Conservation (phyloP, 176 grass and related monocot species). For the Olyra latifolia region DNA sequence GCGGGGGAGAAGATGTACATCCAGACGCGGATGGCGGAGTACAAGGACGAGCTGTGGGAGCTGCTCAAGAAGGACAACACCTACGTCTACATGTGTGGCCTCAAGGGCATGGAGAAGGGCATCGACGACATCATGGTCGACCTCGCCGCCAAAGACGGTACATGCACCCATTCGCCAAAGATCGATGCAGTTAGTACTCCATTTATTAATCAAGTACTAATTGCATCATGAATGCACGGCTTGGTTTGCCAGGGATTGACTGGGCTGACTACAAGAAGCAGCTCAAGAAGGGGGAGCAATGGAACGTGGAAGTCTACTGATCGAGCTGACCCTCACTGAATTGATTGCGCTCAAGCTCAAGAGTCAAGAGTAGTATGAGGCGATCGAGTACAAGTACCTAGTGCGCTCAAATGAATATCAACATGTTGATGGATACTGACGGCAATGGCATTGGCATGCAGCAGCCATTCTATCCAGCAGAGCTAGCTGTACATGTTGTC, state of each 20-base stretch:
- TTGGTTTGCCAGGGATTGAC: slow-evolving; percentile 49
- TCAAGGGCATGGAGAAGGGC: slow-evolving; percentile 99
- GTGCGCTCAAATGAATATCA: too few relatives aligned
- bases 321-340: not conserved
- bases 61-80: slow-evolving; percentile 97
- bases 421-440: too few relatives aligned
- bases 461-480: too few relatives aligned
- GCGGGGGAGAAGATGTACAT: slow-evolving; percentile 99
- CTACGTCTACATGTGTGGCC: slow-evolving; percentile 86
- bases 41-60: slow-evolving; percentile 81
- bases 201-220: too few relatives aligned
- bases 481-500: too few relatives aligned
- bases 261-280: slow-evolving; percentile 81
- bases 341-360: not conserved
- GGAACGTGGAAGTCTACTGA: slow-evolving; percentile 98
- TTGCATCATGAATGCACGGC: too few relatives aligned
- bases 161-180: too few relatives aligned
- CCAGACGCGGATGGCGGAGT: slow-evolving; percentile 93
- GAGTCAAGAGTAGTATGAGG: not conserved
- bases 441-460: too few relatives aligned
- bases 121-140: slow-evolving; percentile 88
- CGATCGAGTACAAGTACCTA: not conserved
- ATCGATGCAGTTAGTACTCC: too few relatives aligned
- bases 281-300: slow-evolving; percentile 82
- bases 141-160: slow-evolving; percentile 74